Conservation (phyloP, 78 protist genomes). For the Trichosphaerium sp. region DNA sequence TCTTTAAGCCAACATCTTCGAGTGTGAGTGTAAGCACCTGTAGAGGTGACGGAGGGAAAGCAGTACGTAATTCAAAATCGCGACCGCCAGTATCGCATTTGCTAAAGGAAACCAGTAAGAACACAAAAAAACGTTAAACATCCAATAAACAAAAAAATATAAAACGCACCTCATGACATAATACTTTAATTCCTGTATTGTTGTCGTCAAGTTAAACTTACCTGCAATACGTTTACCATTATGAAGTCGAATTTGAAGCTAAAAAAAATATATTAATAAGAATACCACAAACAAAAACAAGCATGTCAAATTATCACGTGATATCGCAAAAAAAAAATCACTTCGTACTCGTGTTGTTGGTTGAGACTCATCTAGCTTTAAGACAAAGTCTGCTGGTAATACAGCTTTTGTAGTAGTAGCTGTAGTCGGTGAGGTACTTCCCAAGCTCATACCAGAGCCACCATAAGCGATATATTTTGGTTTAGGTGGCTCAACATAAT, state of each 20-base stretch:
- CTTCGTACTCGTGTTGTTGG: neutral
- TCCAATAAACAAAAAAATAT: too few relatives aligned
- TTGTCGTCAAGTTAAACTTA: slow-evolving; percentile 23
- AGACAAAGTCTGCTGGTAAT: neutral
- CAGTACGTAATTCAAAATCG: slow-evolving; percentile 17
- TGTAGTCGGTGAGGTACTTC: neutral
- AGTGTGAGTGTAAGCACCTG: neutral
- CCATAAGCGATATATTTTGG: slow-evolving; percentile 32
- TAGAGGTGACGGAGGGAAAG: slow-evolving; percentile 33
- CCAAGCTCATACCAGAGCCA: slow-evolving; percentile 30
- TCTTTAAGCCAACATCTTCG: slow-evolving; percentile 19
- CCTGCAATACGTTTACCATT: slow-evolving; percentile 21
- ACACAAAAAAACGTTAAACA: too few relatives aligned
- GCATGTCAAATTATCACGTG: too few relatives aligned
- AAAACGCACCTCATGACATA: too few relatives aligned
- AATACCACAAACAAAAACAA: too few relatives aligned
- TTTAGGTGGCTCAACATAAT: slow-evolving; percentile 17
- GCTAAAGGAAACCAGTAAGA: too few relatives aligned
- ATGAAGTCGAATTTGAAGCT: slow-evolving; percentile 31
- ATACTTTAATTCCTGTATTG: slow-evolving; percentile 4
- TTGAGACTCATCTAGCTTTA: neutral
- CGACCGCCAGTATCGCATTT: neutral
- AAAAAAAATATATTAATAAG: slow-evolving; percentile 17
- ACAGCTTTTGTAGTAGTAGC: neutral
- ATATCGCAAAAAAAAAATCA: too few relatives aligned